Evolutionary conservation across 352 stramenopile genomes (phyloP).

Genomic region (Phytophthora uliginosa): DNA sequence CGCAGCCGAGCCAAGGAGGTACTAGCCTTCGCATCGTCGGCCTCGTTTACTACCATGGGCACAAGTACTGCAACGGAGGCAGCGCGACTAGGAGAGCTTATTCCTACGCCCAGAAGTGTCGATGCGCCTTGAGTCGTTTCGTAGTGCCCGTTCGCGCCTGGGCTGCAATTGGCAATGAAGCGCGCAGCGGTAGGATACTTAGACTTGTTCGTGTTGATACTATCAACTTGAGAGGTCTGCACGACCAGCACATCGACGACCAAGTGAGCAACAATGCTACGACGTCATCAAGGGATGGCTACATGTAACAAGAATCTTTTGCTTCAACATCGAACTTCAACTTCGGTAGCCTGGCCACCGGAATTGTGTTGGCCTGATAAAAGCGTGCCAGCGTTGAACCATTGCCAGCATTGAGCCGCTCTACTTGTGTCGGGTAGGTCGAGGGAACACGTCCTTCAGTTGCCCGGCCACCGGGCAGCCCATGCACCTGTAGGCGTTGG

Average conservation of each 20-base stretch:
- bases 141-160: slow-evolving; percentile 12
- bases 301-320: slow-evolving; percentile 4
- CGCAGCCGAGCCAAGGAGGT: slow-evolving; percentile 45
- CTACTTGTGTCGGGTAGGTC: no score
- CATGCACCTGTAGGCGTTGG: neutral
- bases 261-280: slow-evolving; percentile 4
- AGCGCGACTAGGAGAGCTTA: slow-evolving; percentile 14
- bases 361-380: no score
- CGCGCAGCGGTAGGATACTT: no score
- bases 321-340: slow-evolving; percentile 28
- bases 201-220: no score
- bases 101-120: slow-evolving; percentile 6
- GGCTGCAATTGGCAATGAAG: neutral
- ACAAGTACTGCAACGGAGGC: neutral
- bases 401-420: no score
- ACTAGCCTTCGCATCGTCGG: slow-evolving; percentile 27
- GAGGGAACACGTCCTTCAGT: no score
- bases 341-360: neutral
- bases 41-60: slow-evolving; percentile 30
- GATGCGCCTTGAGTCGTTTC: slow-evolving; percentile 26
- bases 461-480: neutral
- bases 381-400: no score
- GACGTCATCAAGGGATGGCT: neutral
- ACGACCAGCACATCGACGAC: neutral
- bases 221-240: no score